These are phyloP conservation scores for Thozetella sp. DNA, from an alignment of 495 filamentous ascomycete species.

Conservation along the genomic window DNA sequence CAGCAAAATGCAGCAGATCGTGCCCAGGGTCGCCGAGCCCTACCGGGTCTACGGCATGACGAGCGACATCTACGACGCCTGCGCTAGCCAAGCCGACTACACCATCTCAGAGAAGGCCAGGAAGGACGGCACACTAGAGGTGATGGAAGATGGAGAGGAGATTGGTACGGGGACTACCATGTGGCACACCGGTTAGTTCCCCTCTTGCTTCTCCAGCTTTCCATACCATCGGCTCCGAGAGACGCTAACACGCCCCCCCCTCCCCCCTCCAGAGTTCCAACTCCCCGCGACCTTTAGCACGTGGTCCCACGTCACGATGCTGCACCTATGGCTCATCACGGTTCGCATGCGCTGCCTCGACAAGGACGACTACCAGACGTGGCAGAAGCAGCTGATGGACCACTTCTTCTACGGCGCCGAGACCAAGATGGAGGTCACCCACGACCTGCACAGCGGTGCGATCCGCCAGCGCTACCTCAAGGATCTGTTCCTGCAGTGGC, in stretches of 20 bases:
- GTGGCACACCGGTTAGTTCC: slow-evolving; percentile 79
- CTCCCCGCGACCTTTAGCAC: slow-evolving; percentile 85
- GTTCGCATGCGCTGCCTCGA: slow-evolving; percentile 81
- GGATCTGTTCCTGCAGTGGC: slow-evolving; percentile 90
- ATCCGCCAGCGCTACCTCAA: slow-evolving; percentile 86
- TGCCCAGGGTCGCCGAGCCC: slow-evolving; percentile 7
- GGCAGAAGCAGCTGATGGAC: slow-evolving; percentile 63
- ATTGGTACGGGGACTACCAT: slow-evolving; percentile 72
- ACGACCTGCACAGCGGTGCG: slow-evolving; percentile 64
- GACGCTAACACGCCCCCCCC: neutral
- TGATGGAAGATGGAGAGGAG: slow-evolving; percentile 73
- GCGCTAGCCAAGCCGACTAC: slow-evolving; percentile 76
- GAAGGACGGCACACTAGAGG: slow-evolving; percentile 58
- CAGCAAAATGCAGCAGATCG: slow-evolving; percentile 5
- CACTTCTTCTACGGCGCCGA: slow-evolving; percentile 94
- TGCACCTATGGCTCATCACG: slow-evolving; percentile 93
- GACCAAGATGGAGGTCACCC: slow-evolving; percentile 73
- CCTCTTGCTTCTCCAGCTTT: slow-evolving; percentile 8
- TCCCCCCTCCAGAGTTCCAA: slow-evolving; percentile 42
- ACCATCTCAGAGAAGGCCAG: slow-evolving; percentile 58
- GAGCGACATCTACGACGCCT: slow-evolving; percentile 76
- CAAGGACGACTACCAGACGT: slow-evolving; percentile 40
- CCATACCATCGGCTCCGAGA: slow-evolving; percentile 11
- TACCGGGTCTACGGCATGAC: slow-evolving; percentile 58
- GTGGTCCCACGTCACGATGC: slow-evolving; percentile 94